Base-by-base conservation (phyloP, 768 basidiomycete genomes). In the Boletus pseudo-olivaceus region DNA sequence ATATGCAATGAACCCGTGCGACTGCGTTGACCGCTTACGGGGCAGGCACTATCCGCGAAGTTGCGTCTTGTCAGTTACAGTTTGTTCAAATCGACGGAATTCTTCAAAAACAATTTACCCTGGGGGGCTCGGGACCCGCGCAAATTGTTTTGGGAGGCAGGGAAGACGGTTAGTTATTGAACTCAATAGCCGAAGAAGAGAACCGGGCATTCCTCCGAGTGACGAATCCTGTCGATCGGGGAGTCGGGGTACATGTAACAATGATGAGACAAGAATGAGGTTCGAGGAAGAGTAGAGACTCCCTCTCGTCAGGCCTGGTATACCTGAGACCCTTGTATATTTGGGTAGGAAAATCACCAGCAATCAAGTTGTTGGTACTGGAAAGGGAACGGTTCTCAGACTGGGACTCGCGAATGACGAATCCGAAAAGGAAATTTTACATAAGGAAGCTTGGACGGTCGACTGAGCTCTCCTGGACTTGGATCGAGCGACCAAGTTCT, bases 351-450 rank as follows among this genome's bases (percentile, higher is more conserved):
- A 27, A 17, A 9, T 17, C 33, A 23, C 33, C 23, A 23, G 23
- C 23, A 23, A 23, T 2, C n/a, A 15, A 1, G 35, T 15, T 30
- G 15, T 20, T 29, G 8, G 15, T 6, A 23, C 6, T 48, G 15
- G 23, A 17, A 27, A 49, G 12, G 12, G 12, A 7, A 20, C 29
- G 23, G 4, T 15, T 26, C 15, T 17, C 20, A 17, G 46, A 23
- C 30, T n/a, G n/a, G n/a, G n/a, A n/a, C n/a, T n/a, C n/a, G n/a
- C n/a, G n/a, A n/a, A n/a, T n/a, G n/a, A 19, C n/a, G 32, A 26
- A 29, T 15, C 44, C 1, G 7, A 49, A 63, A 57, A 57, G 66
- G 60, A 54, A 67, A 55, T 39, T 27, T 70, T 67, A 72, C 59
- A 46, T 70, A 69, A 67, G 48, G 46, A 49, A 27, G 41, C 49